phyloP scores from a whole-genome alignment of 1,284 basidiomycete genomes.

The Tilletia horrida region DNA sequence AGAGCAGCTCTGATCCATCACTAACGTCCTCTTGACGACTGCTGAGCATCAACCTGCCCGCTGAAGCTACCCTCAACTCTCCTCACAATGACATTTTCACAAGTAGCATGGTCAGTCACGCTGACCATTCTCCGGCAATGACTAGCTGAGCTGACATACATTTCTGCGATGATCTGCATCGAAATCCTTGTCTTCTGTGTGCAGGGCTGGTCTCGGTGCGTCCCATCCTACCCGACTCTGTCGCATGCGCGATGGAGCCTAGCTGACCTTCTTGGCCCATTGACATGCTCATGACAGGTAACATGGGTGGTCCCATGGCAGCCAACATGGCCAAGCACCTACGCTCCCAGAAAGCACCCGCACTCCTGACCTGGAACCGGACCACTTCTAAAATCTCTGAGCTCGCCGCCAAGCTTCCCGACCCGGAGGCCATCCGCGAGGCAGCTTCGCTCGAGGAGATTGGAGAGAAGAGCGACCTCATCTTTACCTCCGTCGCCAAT shows the following conservation, averaged over 20 bases:
- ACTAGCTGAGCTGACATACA: too few species aligned
- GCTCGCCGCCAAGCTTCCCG: slow-evolving; percentile 59
- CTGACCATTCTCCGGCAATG: too few species aligned
- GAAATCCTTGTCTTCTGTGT: background rate
- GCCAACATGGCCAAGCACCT: slow-evolving; percentile 67
- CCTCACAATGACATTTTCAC: too few species aligned
- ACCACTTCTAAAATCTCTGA: slow-evolving; percentile 63
- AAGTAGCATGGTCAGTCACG: too few species aligned
- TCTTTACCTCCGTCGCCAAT: slow-evolving; percentile 72
- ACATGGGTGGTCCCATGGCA: slow-evolving; percentile 71
- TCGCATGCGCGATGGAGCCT: slow-evolving; percentile 18
- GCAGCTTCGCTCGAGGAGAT: slow-evolving; percentile 64
- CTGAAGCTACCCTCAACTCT: too few species aligned
- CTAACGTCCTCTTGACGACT: too few species aligned
- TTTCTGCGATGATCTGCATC: too few species aligned
- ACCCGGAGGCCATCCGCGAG: slow-evolving; percentile 61
- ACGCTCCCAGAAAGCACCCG: slow-evolving; percentile 29
- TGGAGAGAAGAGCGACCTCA: slow-evolving; percentile 69
- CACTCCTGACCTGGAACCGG: slow-evolving; percentile 65
- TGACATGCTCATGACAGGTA: slow-evolving; percentile 33
- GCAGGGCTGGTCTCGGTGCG: background rate
- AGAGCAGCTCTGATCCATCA: too few species aligned
- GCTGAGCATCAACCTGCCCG: too few species aligned
- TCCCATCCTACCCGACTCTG: background rate
- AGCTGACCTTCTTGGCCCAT: background rate